Conservation (phyloP, 352 stramenopile genomes). For the Stramenopiles sp. region DNA sequence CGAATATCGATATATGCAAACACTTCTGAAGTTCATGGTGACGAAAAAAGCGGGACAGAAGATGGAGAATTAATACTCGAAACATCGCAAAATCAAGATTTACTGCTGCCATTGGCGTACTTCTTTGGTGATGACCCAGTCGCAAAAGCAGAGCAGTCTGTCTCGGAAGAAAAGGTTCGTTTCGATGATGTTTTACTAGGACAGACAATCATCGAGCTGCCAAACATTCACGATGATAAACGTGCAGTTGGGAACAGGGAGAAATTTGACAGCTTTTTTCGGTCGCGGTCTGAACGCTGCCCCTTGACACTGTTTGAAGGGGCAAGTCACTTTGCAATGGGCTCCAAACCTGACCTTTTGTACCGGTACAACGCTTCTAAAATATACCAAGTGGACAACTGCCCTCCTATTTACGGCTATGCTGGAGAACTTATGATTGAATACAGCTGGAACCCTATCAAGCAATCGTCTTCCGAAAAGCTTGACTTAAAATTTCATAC, state of each 20-base stretch:
- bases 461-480: not conserved
- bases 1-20: constrained; percentile 2
- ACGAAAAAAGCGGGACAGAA: too few relatives aligned
- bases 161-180: not conserved
- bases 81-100: not conserved
- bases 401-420: not conserved
- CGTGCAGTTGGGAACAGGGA: not conserved
- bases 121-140: not conserved
- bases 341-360: not conserved
- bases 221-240: not conserved
- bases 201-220: not conserved
- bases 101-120: not conserved
- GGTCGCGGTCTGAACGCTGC: not conserved
- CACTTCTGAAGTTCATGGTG: not conserved
- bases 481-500: not conserved
- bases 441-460: not conserved
- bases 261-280: not conserved
- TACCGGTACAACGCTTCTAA: not conserved
- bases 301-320: not conserved
- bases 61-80: not conserved
- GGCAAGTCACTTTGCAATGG: not conserved
- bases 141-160: not conserved
- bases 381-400: not conserved
- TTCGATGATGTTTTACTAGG: not conserved
- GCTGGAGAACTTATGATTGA: not conserved